Conservation (phyloP, 2,329 filamentous ascomycete species). For the Aspergillus jensenii region DNA sequence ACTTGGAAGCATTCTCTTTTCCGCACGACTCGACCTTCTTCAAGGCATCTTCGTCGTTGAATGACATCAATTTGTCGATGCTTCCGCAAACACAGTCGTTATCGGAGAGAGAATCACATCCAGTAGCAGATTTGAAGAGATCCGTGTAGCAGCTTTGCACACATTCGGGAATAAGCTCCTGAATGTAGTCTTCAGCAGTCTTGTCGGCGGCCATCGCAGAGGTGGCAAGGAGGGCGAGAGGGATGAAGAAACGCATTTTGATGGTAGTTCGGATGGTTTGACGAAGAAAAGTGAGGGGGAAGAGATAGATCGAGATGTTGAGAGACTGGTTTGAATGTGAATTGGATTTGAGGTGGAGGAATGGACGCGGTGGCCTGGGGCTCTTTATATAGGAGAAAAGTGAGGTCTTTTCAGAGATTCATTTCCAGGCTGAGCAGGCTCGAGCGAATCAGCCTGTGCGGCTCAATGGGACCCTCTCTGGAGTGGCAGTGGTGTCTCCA, state of each 20-base stretch:
- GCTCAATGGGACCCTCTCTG: background rate
- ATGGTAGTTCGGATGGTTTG: background rate
- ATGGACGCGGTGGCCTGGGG: background rate
- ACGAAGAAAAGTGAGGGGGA: background rate
- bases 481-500: background rate
- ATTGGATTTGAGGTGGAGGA: background rate
- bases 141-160: background rate
- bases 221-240: conserved; percentile 1
- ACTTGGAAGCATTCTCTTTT: too few species aligned
- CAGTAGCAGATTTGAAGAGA: background rate
- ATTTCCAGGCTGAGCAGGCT: background rate
- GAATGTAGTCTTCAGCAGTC: background rate
- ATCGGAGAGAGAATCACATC: background rate
- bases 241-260: conserved; percentile 11
- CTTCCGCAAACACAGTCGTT: background rate
- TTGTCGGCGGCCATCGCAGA: background rate
- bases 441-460: background rate
- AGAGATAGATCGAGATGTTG: too few species aligned
- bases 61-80: too few species aligned
- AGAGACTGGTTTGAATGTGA: background rate
- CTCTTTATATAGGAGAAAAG: background rate
- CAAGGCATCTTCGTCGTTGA: background rate
- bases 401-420: background rate
- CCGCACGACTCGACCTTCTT: too few species aligned
- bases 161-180: background rate